These are phyloP conservation scores for Cairneyella variabilis DNA, from an alignment of 495 filamentous ascomycete genomes.

Conservation along the genomic window DNA sequence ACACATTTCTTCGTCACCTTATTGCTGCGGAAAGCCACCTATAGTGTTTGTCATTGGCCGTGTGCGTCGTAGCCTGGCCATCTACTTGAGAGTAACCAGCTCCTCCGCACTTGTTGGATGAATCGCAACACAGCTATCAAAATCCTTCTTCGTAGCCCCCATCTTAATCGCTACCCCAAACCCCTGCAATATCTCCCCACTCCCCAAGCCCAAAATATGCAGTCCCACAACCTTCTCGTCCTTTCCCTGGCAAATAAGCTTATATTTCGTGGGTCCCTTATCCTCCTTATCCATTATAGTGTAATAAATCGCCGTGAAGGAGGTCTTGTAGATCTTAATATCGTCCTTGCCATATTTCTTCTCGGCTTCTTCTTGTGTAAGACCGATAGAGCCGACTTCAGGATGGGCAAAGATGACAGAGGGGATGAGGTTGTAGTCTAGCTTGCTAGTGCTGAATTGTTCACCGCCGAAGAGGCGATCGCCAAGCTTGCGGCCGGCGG, in stretches of 20 bases:
- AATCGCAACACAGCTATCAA: constrained; percentile 90
- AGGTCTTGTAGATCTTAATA: constrained; percentile 69
- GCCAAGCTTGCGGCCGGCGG: constrained; percentile 67
- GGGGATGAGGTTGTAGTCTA: constrained; percentile 71
- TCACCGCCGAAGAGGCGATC: constrained; percentile 70
- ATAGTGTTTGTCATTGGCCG: no score
- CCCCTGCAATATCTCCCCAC: constrained; percentile 75
- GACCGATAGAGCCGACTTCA: constrained; percentile 69
- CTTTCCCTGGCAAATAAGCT: constrained; percentile 67
- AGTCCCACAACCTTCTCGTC: constrained; percentile 78
- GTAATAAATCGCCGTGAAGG: constrained; percentile 78
- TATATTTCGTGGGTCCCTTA: constrained; percentile 71
- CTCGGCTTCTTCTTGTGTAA: constrained; percentile 70
- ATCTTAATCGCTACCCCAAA: constrained; percentile 97
- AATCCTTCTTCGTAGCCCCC: constrained; percentile 93
- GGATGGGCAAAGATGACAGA: constrained; percentile 83
- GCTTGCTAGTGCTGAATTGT: constrained; percentile 46
- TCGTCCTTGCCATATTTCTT: constrained; percentile 68
- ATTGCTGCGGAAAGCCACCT: no score
- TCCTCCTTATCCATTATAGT: constrained; percentile 69
- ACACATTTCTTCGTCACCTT: no score
- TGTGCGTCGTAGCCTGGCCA: no score
- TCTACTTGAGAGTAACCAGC: constrained; percentile 53
- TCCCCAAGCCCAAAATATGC: constrained; percentile 72
- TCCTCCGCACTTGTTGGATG: constrained; percentile 91